A percentile compares a stretch with the other conserved stretches of the same genome.
Conservation (phyloP, 1,284 basidiomycete genomes). For the Rhodotorula glutinis region DNA sequence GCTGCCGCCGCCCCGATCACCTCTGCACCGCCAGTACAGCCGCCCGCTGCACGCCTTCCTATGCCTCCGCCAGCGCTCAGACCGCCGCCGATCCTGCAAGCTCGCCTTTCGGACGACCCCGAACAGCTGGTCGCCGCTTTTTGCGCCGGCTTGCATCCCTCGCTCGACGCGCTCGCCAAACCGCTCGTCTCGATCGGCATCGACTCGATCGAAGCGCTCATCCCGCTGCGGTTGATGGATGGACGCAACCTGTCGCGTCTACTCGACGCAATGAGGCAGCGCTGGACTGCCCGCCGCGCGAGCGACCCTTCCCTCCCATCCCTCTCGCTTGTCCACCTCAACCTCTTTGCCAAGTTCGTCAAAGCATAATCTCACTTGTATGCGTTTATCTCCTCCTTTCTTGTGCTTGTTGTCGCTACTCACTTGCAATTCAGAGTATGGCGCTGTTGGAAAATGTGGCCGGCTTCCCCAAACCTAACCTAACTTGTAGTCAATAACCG, state of each 20-base stretch:
- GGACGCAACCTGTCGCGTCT: neutral
- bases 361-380: neutral
- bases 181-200: neutral
- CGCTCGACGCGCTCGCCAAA: neutral
- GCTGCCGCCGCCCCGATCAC: too few species aligned
- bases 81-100: too few species aligned
- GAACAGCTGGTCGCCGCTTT: neutral
- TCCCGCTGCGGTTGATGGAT: neutral
- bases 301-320: neutral
- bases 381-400: neutral
- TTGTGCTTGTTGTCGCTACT: neutral
- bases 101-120: neutral
- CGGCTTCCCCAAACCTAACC: too few species aligned
- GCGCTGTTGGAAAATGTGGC: too few species aligned
- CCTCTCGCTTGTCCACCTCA: neutral
- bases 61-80: neutral
- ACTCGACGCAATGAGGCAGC: neutral
- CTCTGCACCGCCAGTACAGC: too few species aligned
- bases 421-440: too few species aligned
- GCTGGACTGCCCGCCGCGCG: neutral
- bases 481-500: too few species aligned
- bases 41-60: too few species aligned
- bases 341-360: neutral
- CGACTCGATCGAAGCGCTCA: neutral
- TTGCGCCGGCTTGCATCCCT: neutral